Conservation (phyloP, 2,329 filamentous ascomycete genomes). For the Diaporthe amygdali region DNA sequence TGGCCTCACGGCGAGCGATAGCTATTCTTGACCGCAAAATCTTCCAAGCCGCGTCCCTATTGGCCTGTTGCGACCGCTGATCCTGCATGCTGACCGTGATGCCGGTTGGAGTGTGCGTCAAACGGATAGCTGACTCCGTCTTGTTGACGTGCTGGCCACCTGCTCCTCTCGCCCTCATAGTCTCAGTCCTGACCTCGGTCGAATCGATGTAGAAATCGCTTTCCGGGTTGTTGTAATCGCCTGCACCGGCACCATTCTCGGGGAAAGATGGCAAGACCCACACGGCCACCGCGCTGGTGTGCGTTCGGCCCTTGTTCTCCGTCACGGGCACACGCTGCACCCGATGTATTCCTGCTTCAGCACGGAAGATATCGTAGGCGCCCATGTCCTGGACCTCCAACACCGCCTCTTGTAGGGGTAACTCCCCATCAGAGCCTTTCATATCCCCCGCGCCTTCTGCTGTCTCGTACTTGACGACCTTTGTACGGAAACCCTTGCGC, state of each 20-base stretch:
- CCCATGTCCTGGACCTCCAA: slow-evolving; percentile 80
- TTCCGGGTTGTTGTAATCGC: slow-evolving; percentile 78
- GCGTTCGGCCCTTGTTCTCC: slow-evolving; percentile 87
- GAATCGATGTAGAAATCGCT: slow-evolving; percentile 92
- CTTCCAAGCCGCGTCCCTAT: slow-evolving; percentile 86
- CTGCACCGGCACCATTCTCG: slow-evolving; percentile 50
- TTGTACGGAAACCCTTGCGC: slow-evolving; percentile 68
- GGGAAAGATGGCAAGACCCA: slow-evolving; percentile 90
- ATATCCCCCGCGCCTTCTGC: slow-evolving; percentile 66
- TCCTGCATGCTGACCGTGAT: slow-evolving; percentile 93
- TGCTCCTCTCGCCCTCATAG: slow-evolving; percentile 90
- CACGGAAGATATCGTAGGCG: slow-evolving; percentile 81
- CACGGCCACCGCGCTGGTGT: slow-evolving; percentile 91
- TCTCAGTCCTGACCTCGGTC: slow-evolving; percentile 81
- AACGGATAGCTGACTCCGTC: slow-evolving; percentile 91
- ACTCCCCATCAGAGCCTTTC: slow-evolving; percentile 62
- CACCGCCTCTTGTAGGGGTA: slow-evolving; percentile 83
- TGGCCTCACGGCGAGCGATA: slow-evolving; percentile 77
- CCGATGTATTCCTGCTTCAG: slow-evolving; percentile 92
- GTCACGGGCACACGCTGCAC: slow-evolving; percentile 94
- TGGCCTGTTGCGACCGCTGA: slow-evolving; percentile 85
- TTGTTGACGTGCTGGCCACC: slow-evolving; percentile 99
- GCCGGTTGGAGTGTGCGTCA: slow-evolving; percentile 89
- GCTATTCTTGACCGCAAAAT: slow-evolving; percentile 83
- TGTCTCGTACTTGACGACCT: slow-evolving; percentile 80